Percentiles rank a stretch among this genome's conserved stretches.
phyloP scores from a whole-genome alignment of 2,329 filamentous ascomycete species.

The Aquanectria penicillioides region DNA sequence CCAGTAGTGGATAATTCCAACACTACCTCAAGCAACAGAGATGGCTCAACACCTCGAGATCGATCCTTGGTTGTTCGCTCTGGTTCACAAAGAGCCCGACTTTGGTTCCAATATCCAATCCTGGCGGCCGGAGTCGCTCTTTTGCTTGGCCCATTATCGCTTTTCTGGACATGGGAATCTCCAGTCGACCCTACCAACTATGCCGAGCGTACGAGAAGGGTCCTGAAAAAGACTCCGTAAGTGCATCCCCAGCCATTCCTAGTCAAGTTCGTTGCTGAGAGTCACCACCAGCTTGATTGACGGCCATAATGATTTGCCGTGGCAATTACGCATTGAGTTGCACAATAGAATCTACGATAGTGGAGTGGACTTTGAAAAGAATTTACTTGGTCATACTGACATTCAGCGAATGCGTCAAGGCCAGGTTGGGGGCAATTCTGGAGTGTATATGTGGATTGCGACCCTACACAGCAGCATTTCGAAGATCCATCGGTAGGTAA shows the following conservation, averaged over 20 bases:
- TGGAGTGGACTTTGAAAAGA: constrained; percentile 26
- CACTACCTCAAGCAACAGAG: too few species aligned
- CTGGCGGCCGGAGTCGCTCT: constrained; percentile 18
- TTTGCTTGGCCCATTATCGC: constrained; percentile 20
- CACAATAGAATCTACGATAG: constrained; percentile 38
- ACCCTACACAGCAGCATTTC: constrained; percentile 35
- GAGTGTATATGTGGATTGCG: constrained; percentile 42
- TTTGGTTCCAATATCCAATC: constrained; percentile 9
- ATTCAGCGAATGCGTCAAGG: constrained; percentile 41
- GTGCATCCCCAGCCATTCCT: not conserved
- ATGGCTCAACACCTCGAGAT: too few species aligned
- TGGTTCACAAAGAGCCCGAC: not conserved
- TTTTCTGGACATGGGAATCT: constrained; percentile 14
- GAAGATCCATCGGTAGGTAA: constrained; percentile 37
- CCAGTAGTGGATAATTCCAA: too few species aligned
- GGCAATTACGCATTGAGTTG: constrained; percentile 42
- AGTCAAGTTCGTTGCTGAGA: not conserved
- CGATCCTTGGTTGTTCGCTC: not conserved
- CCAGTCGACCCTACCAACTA: constrained; percentile 25
- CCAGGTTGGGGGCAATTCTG: constrained; percentile 46
- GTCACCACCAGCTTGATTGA: constrained; percentile 37
- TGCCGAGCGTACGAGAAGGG: constrained; percentile 26
- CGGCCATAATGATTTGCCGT: constrained; percentile 46
- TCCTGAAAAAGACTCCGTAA: constrained; percentile 27
- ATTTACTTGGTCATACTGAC: constrained; percentile 41